phyloP scores from a whole-genome alignment of 805 yeast genomes.

The Zygotorulaspora sp. region DNA sequence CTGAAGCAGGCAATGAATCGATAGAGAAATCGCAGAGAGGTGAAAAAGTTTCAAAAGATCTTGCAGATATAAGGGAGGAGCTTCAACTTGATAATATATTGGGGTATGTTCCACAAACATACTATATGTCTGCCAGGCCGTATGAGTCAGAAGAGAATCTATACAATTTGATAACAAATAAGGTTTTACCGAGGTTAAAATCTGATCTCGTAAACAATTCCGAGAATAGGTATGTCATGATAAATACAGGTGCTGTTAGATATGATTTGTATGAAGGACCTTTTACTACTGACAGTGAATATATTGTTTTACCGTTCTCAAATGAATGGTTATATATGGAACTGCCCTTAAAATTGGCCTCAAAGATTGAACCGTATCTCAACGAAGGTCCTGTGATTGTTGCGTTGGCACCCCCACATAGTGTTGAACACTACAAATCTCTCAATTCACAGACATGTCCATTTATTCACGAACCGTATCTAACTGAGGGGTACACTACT shows the following conservation, averaged over 20 bases:
- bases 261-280: conserved; percentile 83
- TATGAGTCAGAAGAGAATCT: conserved; percentile 53
- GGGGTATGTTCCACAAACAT: conserved; percentile 67
- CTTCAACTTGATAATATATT: conserved; percentile 51
- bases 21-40: conserved; percentile 50
- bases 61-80: conserved; percentile 41
- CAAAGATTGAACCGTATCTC: conserved; percentile 47
- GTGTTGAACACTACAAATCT: background rate
- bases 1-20: conserved; percentile 28
- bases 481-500: conserved; percentile 72
- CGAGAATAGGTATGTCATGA: conserved; percentile 49
- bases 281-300: conserved; percentile 74
- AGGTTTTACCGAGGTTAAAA: conserved; percentile 46
- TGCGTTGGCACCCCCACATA: conserved; percentile 19
- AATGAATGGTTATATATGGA: conserved; percentile 71
- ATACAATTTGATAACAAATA: conserved; percentile 52
- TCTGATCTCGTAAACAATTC: conserved; percentile 27
- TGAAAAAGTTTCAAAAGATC: conserved; percentile 39
- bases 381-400: conserved; percentile 43
- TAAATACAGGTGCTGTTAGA: conserved; percentile 85
- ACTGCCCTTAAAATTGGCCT: conserved; percentile 56
- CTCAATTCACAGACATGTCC: conserved; percentile 21
- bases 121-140: conserved; percentile 64
- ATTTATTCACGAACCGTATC: conserved; percentile 21
- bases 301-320: conserved; percentile 77